Evolutionary conservation across 2,329 filamentous ascomycete genomes (phyloP).

Genomic region (Nemania bipapillata): DNA sequence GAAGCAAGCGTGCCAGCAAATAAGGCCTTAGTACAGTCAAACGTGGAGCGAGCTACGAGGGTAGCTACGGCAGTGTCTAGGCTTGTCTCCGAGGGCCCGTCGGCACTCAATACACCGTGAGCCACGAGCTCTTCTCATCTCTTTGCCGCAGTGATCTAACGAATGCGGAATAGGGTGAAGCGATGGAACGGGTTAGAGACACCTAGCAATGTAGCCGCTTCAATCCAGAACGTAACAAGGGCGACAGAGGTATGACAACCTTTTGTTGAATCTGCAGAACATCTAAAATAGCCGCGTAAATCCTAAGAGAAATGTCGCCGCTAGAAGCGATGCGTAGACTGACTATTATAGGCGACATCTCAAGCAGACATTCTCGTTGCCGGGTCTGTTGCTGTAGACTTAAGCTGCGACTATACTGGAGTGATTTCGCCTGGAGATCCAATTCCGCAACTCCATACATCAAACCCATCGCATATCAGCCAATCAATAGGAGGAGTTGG

Average conservation of each 20-base stretch:
- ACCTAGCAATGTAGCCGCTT: slow-evolving; percentile 26
- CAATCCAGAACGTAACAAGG: slow-evolving; percentile 30
- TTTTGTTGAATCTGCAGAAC: neutral
- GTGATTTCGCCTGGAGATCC: slow-evolving; percentile 45
- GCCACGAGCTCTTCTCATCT: slow-evolving; percentile 40
- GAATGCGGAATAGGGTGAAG: slow-evolving; percentile 41
- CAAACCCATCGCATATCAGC: slow-evolving; percentile 82
- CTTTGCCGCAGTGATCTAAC: slow-evolving; percentile 39
- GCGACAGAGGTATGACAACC: slow-evolving; percentile 42
- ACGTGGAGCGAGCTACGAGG: slow-evolving; percentile 66
- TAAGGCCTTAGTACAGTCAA: slow-evolving; percentile 66
- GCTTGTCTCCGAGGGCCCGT: slow-evolving; percentile 52
- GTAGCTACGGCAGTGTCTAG: slow-evolving; percentile 65
- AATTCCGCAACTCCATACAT: slow-evolving; percentile 74
- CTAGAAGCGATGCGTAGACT: slow-evolving; percentile 27
- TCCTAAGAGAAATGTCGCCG: neutral
- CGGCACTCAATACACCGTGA: slow-evolving; percentile 47
- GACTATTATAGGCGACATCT: slow-evolving; percentile 41
- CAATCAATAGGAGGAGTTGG: slow-evolving; percentile 92
- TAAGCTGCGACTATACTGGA: slow-evolving; percentile 78
- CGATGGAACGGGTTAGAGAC: slow-evolving; percentile 29
- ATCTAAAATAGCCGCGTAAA: slow-evolving; percentile 5
- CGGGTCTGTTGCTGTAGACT: slow-evolving; percentile 88
- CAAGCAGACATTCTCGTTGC: slow-evolving; percentile 80
- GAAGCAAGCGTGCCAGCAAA: slow-evolving; percentile 80